Conservation (phyloP, 495 filamentous ascomycete species). For the Lasiosphaeria hispida region DNA sequence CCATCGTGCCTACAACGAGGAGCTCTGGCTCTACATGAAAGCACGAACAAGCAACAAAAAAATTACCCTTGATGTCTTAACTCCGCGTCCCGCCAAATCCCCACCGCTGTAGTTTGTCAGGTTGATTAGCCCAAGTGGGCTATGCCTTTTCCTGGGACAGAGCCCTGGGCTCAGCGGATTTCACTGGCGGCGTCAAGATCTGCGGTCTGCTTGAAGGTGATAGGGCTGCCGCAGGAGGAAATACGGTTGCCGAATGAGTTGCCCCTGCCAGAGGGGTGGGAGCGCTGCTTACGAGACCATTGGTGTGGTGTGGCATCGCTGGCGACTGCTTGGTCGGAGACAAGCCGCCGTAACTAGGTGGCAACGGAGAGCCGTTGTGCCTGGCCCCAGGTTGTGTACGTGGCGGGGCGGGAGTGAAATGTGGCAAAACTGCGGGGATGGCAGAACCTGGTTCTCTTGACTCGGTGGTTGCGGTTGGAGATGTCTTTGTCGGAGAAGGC, state of each 20-base stretch:
- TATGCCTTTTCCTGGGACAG: slow-evolving; percentile 10
- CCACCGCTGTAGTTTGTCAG: no score
- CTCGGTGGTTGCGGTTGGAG: slow-evolving; percentile 10
- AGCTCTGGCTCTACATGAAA: no score
- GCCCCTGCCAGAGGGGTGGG: slow-evolving; percentile 22
- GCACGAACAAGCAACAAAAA: no score
- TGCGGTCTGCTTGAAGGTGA: slow-evolving; percentile 52
- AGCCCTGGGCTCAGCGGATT: slow-evolving; percentile 39
- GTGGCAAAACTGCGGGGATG: slow-evolving; percentile 20
- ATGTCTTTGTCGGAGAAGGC: slow-evolving; percentile 33
- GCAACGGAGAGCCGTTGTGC: slow-evolving; percentile 41
- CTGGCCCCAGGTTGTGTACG: slow-evolving; percentile 13
- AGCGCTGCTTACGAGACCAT: slow-evolving; percentile 19
- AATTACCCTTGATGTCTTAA: no score
- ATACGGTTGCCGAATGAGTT: slow-evolving; percentile 35
- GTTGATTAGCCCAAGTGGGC: no score
- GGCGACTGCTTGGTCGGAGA: slow-evolving; percentile 75
- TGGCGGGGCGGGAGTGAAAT: slow-evolving; percentile 23
- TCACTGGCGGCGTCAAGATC: slow-evolving; percentile 50
- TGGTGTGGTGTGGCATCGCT: slow-evolving; percentile 31
- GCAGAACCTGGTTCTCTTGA: slow-evolving; percentile 16
- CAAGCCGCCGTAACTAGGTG: slow-evolving; percentile 59
- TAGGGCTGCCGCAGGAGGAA: slow-evolving; percentile 51
- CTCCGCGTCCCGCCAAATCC: no score
- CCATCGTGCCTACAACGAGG: no score